Evolutionary conservation across 2,329 filamentous ascomycete genomes (phyloP).

Genomic region (Aspergillus ibericus): DNA sequence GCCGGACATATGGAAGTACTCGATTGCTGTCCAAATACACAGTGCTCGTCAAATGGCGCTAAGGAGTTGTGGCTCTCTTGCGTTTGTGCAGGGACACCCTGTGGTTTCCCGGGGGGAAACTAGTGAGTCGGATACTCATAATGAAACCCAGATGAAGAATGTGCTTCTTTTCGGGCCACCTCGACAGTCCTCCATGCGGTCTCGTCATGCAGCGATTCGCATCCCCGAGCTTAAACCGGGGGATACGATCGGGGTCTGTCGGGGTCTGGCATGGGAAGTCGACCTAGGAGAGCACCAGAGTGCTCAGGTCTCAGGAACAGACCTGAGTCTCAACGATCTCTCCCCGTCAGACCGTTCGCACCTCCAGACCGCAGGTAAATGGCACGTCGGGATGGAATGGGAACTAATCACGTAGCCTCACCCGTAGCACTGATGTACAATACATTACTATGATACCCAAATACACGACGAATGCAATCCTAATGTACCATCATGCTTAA

Average conservation of each 20-base stretch:
- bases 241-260: conserved; percentile 32
- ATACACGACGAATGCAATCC: not conserved
- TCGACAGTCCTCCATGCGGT: conserved; percentile 6
- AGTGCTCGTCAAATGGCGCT: conserved; percentile 18
- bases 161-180: conserved; percentile 32
- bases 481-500: not conserved
- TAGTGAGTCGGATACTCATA: conserved; percentile 1
- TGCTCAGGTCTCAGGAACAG: not conserved
- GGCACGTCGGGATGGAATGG: conserved; percentile 44
- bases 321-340: not conserved
- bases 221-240: conserved; percentile 16
- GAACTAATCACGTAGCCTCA: conserved; percentile 27
- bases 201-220: not conserved
- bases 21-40: conserved; percentile 19
- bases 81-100: conserved; percentile 21
- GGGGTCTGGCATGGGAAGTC: conserved; percentile 39
- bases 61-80: conserved; percentile 27
- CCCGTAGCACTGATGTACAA: not conserved
- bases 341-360: not conserved
- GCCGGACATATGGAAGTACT: conserved; percentile 16
- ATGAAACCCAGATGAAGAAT: not conserved
- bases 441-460: not conserved
- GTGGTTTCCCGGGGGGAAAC: not conserved
- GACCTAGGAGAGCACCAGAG: conserved; percentile 21
- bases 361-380: conserved; percentile 20